Percentiles rank a stretch among this genome's conserved stretches.
Conservation (phyloP, 148 eudicot species). For the Oxyria digyna region DNA sequence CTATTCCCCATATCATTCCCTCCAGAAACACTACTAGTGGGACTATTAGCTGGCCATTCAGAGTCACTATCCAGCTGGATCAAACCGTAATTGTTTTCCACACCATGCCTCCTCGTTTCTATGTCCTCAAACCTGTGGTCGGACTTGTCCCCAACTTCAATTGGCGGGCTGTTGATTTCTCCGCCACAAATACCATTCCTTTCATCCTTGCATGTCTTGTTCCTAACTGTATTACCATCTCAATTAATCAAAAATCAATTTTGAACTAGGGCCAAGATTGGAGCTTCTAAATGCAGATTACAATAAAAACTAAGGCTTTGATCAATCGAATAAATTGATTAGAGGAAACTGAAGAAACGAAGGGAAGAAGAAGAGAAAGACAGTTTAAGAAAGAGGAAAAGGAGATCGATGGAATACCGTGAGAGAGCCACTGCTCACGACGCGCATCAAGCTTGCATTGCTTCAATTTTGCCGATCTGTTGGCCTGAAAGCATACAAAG, state of each 20-base stretch:
- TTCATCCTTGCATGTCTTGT: conserved; percentile 30
- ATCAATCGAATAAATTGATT: not conserved
- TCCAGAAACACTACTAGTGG: conserved; percentile 35
- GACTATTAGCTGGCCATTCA: conserved; percentile 52
- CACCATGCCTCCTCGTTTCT: conserved; percentile 26
- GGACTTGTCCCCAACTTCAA: conserved; percentile 13
- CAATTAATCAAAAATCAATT: not conserved
- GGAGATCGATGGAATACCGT: conserved; percentile 34
- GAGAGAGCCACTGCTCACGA: conserved; percentile 90
- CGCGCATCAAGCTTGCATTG: conserved; percentile 93
- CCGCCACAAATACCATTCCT: conserved; percentile 8
- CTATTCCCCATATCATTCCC: conserved; percentile 27
- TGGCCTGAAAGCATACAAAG: conserved; percentile 38
- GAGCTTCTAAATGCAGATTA: not conserved
- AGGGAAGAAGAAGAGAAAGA: not conserved
- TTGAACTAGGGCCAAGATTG: not conserved
- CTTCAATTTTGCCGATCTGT: conserved; percentile 83
- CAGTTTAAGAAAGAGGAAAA: not conserved
- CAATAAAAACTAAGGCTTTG: not conserved
- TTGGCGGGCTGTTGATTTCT: not conserved
- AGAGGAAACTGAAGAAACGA: not conserved
- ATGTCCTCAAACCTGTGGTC: conserved; percentile 20
- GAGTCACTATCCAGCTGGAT: conserved; percentile 42
- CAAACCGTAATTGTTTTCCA: conserved; percentile 22
- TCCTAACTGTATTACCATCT: conserved; percentile 24